phyloP scores from a whole-genome alignment of 1,139 yeast species.

The Debaryomyces psychrophilus region DNA sequence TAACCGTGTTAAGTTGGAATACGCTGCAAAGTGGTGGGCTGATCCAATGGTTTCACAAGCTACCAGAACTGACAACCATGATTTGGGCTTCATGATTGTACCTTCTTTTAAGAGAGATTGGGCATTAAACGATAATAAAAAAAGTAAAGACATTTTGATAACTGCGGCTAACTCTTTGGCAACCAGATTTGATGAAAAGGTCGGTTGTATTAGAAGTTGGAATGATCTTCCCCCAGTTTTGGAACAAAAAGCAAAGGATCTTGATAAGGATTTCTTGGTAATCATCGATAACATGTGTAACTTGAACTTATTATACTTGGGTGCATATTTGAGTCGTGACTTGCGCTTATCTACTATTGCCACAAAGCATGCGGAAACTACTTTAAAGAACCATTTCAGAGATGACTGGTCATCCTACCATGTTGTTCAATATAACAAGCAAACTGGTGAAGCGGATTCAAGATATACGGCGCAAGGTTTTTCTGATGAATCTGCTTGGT shows the following conservation, averaged over 20 bases:
- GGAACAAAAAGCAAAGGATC: slow-evolving; percentile 18
- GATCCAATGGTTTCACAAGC: slow-evolving; percentile 21
- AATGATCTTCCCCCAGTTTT: slow-evolving; percentile 14
- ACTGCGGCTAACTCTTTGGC: slow-evolving; percentile 28
- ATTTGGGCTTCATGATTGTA: slow-evolving; percentile 28
- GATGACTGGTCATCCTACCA: slow-evolving; percentile 28
- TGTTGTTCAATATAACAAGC: slow-evolving; percentile 24
- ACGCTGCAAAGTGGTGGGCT: slow-evolving; percentile 26
- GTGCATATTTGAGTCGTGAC: slow-evolving; percentile 28
- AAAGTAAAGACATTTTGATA: slow-evolving; percentile 21
- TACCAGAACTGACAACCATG: slow-evolving; percentile 29
- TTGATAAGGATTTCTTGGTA: slow-evolving; percentile 24
- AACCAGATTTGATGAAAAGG: slow-evolving; percentile 23
- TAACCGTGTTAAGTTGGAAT: slow-evolving; percentile 19
- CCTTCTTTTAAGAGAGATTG: slow-evolving; percentile 27
- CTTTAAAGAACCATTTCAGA: slow-evolving; percentile 27
- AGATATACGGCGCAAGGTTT: slow-evolving; percentile 30
- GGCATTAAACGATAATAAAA: slow-evolving; percentile 17
- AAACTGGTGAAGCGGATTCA: slow-evolving; percentile 22
- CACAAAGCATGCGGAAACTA: slow-evolving; percentile 29
- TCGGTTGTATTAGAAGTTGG: slow-evolving; percentile 30
- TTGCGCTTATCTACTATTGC: slow-evolving; percentile 25
- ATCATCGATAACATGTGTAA: slow-evolving; percentile 36
- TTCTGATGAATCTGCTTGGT: slow-evolving; percentile 29
- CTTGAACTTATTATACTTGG: slow-evolving; percentile 27